Conservation (phyloP, 2,329 filamentous ascomycete species). For the Alternaria tenuissima region DNA sequence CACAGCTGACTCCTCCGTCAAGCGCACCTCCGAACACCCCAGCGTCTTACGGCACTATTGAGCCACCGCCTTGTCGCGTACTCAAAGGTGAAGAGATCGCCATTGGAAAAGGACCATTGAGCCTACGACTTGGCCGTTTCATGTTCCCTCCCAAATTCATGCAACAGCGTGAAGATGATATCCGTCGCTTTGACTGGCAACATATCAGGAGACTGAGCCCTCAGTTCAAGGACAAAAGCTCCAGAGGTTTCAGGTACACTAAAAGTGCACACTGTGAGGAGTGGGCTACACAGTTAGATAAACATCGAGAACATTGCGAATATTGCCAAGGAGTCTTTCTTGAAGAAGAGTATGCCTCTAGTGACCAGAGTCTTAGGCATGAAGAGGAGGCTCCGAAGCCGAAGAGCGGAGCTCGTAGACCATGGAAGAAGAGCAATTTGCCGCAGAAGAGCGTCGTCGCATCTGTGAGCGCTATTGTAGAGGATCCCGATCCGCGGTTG, state of each 20-base stretch:
- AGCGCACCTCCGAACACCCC: neutral
- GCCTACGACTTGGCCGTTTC: neutral
- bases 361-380: neutral
- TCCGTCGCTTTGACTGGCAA: slow-evolving; percentile 8
- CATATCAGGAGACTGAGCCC: neutral
- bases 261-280: neutral
- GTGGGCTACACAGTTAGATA: slow-evolving; percentile 6
- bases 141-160: neutral
- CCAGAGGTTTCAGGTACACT: slow-evolving; percentile 1
- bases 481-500: neutral
- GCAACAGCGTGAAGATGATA: neutral
- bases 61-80: no score
- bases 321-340: neutral
- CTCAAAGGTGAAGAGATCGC: neutral
- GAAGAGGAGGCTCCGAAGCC: slow-evolving; percentile 8
- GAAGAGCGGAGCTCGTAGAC: neutral
- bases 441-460: neutral
- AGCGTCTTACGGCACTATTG: neutral
- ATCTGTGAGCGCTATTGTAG: neutral
- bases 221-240: neutral
- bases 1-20: neutral
- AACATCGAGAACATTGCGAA: slow-evolving; percentile 7
- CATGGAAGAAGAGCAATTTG: neutral
- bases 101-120: neutral
- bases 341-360: neutral